A percentile compares a stretch with the other conserved stretches of the same genome.
Evolutionary conservation across 192 early-diverging fungal genomes (phyloP).

Genomic region (Powellomyces hirtus): DNA sequence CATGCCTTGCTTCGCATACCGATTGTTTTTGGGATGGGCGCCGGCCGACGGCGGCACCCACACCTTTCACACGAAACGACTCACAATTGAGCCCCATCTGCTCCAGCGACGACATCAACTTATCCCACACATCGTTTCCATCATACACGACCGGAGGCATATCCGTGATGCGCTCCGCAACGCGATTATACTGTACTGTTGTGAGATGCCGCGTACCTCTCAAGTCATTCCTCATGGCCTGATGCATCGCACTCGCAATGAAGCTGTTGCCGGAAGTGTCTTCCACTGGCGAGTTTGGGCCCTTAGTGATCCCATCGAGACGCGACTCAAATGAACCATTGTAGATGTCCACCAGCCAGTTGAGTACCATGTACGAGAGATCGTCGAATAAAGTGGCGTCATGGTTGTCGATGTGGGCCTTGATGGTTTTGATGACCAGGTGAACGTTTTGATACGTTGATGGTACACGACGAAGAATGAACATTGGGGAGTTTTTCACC

Average conservation of each 20-base stretch:
- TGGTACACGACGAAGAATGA: conserved; percentile 18
- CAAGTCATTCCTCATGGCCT: conserved; percentile 46
- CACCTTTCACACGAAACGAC: conserved; percentile 16
- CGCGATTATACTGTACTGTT: conserved; percentile 39
- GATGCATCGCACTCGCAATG: conserved; percentile 36
- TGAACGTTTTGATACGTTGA: conserved; percentile 17
- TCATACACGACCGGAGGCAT: conserved; percentile 34
- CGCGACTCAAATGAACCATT: conserved; percentile 23
- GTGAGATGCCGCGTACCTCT: conserved; percentile 44
- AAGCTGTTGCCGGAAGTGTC: conserved; percentile 18
- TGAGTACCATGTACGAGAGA: conserved; percentile 32
- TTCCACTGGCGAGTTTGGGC: neutral
- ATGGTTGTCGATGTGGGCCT: conserved; percentile 23
- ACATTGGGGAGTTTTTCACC: conserved; percentile 23
- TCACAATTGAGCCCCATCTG: conserved; percentile 44
- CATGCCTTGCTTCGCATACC: neutral
- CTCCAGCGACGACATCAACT: conserved; percentile 33
- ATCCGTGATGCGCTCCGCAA: conserved; percentile 46
- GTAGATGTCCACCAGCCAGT: conserved; percentile 36
- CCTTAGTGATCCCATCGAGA: neutral
- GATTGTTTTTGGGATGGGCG: conserved; percentile 18
- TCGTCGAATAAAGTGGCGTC: conserved; percentile 43
- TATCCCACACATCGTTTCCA: conserved; percentile 34
- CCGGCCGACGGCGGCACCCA: conserved; percentile 16
- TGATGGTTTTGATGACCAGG: conserved; percentile 22